A percentile compares a stretch with the other conserved stretches of the same genome.
These are phyloP conservation scores for Mortierella sp. DNA, from an alignment of 371 early-diverging fungal species.

Conservation along the genomic window DNA sequence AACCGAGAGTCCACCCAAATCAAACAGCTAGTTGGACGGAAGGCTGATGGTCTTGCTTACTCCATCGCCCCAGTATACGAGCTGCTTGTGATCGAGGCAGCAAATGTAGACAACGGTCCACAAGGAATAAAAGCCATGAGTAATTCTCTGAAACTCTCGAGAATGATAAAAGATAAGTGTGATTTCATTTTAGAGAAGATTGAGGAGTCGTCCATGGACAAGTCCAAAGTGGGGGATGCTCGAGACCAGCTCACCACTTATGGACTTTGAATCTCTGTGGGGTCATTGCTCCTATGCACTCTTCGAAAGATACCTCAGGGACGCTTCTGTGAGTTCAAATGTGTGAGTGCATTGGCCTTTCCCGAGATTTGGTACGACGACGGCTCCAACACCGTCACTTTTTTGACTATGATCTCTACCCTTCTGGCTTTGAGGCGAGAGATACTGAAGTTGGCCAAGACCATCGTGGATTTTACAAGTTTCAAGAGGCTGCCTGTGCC, in stretches of 20 bases:
- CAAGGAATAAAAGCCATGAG: conserved; percentile 13
- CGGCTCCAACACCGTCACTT: conserved; percentile 3
- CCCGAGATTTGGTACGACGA: conserved; percentile 7
- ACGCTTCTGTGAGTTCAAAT: conserved; percentile 7
- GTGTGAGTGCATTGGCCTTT: conserved; percentile 7
- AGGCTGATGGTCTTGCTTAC: conserved; percentile 4
- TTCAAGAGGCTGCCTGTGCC: background rate
- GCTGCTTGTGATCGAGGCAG: conserved; percentile 1
- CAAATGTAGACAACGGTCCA: conserved; percentile 15
- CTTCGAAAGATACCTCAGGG: background rate
- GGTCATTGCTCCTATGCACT: conserved; percentile 1
- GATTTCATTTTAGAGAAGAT: conserved; percentile 1
- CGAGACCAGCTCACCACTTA: conserved; percentile 1
- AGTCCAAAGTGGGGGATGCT: too few species aligned
- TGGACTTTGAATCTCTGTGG: conserved; percentile 12
- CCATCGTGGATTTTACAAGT: conserved; percentile 2
- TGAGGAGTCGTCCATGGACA: too few species aligned
- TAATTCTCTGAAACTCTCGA: conserved; percentile 8
- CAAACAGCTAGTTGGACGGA: conserved; percentile 6
- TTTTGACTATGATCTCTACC: conserved; percentile 4
- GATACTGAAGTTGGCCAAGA: conserved; percentile 4
- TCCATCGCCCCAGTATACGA: background rate
- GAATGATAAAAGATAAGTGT: conserved; percentile 13
- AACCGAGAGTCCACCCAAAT: background rate
- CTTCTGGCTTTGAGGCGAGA: conserved; percentile 7